These are phyloP conservation scores for Rhizopus stolonifer DNA, from an alignment of 371 early-diverging fungal species.

Conservation along the genomic window DNA sequence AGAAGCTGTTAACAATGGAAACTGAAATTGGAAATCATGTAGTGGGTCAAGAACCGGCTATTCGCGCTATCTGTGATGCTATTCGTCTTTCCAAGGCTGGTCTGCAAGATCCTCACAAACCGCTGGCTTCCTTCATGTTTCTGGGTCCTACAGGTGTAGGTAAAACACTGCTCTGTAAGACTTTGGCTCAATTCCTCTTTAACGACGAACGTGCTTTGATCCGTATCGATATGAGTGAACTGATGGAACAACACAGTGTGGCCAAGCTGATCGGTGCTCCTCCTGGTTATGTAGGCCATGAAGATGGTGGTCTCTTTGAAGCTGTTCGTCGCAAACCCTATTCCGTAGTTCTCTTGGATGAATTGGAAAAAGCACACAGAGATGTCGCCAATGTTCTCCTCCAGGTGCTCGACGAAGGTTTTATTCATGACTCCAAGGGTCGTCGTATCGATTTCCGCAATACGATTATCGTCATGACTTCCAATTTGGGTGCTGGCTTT, in stretches of 20 bases:
- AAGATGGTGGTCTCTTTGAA: slow-evolving; percentile 89
- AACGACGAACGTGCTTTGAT: slow-evolving; percentile 83
- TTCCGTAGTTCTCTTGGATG: slow-evolving; percentile 87
- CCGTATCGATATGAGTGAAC: slow-evolving; percentile 93
- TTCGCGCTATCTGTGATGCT: slow-evolving; percentile 78
- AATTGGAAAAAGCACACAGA: slow-evolving; percentile 91
- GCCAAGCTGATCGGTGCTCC: slow-evolving; percentile 90
- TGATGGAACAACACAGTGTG: slow-evolving; percentile 79
- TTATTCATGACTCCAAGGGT: slow-evolving; percentile 85
- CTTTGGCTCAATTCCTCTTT: slow-evolving; percentile 85
- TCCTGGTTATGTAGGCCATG: slow-evolving; percentile 87
- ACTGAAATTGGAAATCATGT: slow-evolving; percentile 66
- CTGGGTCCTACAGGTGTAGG: slow-evolving; percentile 93
- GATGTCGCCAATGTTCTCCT: slow-evolving; percentile 77
- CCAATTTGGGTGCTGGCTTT: slow-evolving; percentile 72
- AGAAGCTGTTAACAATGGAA: slow-evolving; percentile 83
- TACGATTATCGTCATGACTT: slow-evolving; percentile 93
- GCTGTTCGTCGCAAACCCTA: slow-evolving; percentile 89
- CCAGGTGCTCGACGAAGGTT: slow-evolving; percentile 92
- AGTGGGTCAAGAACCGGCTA: slow-evolving; percentile 86
- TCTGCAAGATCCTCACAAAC: slow-evolving; percentile 75
- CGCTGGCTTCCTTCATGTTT: slow-evolving; percentile 91
- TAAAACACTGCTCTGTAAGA: slow-evolving; percentile 83
- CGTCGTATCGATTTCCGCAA: slow-evolving; percentile 87
- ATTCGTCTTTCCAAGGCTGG: slow-evolving; percentile 77